Conservation (phyloP, 768 basidiomycete species). For the Tulasnella sp. region DNA sequence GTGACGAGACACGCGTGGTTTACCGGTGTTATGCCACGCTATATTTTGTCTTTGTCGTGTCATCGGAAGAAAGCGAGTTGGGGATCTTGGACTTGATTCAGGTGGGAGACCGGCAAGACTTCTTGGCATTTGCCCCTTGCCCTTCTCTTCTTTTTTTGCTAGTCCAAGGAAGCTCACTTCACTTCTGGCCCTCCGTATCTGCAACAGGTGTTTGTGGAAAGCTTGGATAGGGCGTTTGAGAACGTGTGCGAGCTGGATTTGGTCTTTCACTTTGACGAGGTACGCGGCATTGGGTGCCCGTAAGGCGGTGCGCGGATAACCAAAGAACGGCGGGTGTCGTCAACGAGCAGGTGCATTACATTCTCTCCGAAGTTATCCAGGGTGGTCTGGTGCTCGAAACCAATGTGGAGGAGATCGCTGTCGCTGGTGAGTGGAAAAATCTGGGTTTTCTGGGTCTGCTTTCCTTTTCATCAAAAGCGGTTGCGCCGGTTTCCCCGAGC, state of each 20-base stretch:
- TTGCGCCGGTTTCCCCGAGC: not conserved
- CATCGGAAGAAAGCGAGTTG: slow-evolving; percentile 91
- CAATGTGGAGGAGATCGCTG: slow-evolving; percentile 74
- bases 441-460: not conserved
- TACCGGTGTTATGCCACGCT: slow-evolving; percentile 94
- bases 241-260: slow-evolving; percentile 98
- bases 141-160: not conserved
- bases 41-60: slow-evolving; percentile 95
- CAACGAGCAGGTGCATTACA: slow-evolving; percentile 68
- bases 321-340: not conserved
- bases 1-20: slow-evolving; percentile 58
- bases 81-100: slow-evolving; percentile 95
- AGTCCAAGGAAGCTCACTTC: not conserved
- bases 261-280: slow-evolving; percentile 98
- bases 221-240: slow-evolving; percentile 89
- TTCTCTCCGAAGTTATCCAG: slow-evolving; percentile 92
- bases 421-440: slow-evolving; percentile 41
- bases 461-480: not conserved
- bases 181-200: not conserved
- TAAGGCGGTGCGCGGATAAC: slow-evolving; percentile 3
- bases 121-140: not conserved
- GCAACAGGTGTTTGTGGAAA: slow-evolving; percentile 87
- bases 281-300: slow-evolving; percentile 21
- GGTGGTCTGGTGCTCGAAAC: slow-evolving; percentile 95
- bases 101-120: slow-evolving; percentile 35